Percentiles rank a stretch among this genome's conserved stretches.
Conservation (phyloP, 495 filamentous ascomycete genomes). For the Aspergillus indologenus region DNA sequence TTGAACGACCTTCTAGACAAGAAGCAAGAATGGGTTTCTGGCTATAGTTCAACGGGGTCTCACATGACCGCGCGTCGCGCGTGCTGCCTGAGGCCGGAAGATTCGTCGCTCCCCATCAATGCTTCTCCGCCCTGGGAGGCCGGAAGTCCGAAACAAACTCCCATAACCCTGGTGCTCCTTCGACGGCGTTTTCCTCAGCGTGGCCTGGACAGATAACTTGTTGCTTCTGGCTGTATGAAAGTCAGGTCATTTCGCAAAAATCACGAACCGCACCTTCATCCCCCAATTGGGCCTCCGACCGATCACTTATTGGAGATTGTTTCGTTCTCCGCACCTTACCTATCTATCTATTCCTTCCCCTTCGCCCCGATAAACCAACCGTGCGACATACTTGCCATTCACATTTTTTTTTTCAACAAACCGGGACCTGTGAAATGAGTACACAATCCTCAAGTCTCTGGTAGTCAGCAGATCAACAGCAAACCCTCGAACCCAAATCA, state of each 20-base stretch:
- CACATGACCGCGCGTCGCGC: conserved; percentile 39
- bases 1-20: too few relatives aligned
- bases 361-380: neutral
- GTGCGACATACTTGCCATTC: neutral
- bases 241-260: neutral
- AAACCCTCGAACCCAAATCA: neutral
- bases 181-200: neutral
- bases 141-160: neutral
- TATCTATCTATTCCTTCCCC: conserved; percentile 9
- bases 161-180: neutral
- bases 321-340: conserved; percentile 9
- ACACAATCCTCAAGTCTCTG: neutral
- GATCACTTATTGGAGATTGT: conserved; percentile 2
- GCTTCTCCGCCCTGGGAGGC: neutral
- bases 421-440: neutral
- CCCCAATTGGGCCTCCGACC: neutral
- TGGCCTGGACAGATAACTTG: neutral
- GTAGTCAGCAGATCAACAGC: neutral
- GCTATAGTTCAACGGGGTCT: neutral
- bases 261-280: neutral
- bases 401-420: neutral
- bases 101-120: neutral
- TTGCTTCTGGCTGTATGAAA: neutral
- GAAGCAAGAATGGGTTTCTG: too few relatives aligned
- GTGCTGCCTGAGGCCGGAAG: conserved; percentile 34